Evolutionary conservation across 1,139 yeast genomes (phyloP).

Genomic region (Geotrichum histeridarum): DNA sequence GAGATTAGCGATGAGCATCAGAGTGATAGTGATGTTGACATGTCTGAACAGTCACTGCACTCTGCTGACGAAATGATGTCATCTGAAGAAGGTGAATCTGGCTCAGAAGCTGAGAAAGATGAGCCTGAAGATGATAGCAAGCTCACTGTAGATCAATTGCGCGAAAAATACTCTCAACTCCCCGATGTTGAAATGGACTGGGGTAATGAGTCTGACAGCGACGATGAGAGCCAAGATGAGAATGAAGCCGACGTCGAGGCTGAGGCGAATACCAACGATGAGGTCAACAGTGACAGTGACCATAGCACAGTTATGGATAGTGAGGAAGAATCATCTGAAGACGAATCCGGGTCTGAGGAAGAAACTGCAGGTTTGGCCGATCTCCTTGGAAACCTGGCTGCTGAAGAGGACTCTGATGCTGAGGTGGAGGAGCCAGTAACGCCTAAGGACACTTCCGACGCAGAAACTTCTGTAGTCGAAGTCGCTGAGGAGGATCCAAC

Average conservation of each 20-base stretch:
- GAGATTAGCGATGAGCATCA: constrained; percentile 19
- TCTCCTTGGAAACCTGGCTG: constrained; percentile 27
- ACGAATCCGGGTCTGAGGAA: constrained; percentile 14
- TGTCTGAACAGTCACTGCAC: constrained; percentile 8
- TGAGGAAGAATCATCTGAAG: constrained; percentile 24
- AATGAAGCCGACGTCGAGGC: constrained; percentile 18
- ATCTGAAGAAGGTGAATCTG: constrained; percentile 26
- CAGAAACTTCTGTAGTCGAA: constrained; percentile 11
- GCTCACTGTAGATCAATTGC: constrained; percentile 61
- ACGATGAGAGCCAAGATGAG: constrained; percentile 25
- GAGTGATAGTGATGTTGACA: constrained; percentile 24
- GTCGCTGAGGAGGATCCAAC: constrained; percentile 11
- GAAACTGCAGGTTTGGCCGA: constrained; percentile 27
- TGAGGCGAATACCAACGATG: constrained; percentile 18
- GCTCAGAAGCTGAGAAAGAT: constrained; percentile 22
- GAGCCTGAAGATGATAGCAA: constrained; percentile 40
- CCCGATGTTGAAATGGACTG: constrained; percentile 30
- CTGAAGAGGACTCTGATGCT: constrained; percentile 25
- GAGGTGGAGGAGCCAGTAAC: constrained; percentile 22
- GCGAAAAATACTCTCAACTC: constrained; percentile 56
- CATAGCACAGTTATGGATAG: constrained; percentile 27
- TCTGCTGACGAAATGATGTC: constrained; percentile 25
- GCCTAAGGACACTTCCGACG: constrained; percentile 12
- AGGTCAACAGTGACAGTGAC: constrained; percentile 20
- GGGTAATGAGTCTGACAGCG: constrained; percentile 29